These are phyloP conservation scores for Hura crepitans DNA, from an alignment of 441 rosid genomes.

Conservation along the genomic window DNA sequence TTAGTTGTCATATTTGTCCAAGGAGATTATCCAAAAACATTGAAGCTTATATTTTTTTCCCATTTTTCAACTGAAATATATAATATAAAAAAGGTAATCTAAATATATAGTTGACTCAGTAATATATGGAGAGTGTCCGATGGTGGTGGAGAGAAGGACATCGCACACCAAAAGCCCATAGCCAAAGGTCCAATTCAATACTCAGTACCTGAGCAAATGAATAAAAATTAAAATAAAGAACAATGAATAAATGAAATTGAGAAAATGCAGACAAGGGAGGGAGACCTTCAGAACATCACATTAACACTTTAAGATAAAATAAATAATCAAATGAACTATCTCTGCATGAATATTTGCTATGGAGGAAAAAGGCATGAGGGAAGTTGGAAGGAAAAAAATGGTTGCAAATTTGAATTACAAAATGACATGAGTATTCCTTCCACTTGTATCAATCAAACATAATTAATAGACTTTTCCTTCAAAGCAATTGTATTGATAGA, in stretches of 20 bases:
- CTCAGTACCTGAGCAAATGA: constrained; percentile 46
- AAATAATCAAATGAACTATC: background rate
- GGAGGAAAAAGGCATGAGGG: background rate
- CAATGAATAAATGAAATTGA: background rate
- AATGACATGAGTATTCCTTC: background rate
- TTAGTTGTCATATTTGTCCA: background rate
- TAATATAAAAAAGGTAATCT: background rate
- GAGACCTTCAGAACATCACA: background rate
- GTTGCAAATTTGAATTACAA: background rate
- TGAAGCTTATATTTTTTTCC: background rate
- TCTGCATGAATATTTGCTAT: background rate
- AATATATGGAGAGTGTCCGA: constrained; percentile 62
- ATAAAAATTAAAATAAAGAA: background rate
- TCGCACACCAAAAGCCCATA: constrained; percentile 62
- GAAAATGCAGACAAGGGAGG: background rate
- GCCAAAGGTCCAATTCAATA: constrained; percentile 77
- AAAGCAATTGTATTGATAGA: background rate
- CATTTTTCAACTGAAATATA: background rate
- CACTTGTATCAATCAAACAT: background rate
- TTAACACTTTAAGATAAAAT: background rate
- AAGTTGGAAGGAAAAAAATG: background rate
- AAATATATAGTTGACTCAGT: constrained; percentile 28
- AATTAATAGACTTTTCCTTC: background rate
- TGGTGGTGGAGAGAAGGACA: constrained; percentile 51
- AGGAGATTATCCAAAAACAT: background rate